Evolutionary conservation across 805 yeast species (phyloP).

Genomic region (Saturnispora sekii): DNA sequence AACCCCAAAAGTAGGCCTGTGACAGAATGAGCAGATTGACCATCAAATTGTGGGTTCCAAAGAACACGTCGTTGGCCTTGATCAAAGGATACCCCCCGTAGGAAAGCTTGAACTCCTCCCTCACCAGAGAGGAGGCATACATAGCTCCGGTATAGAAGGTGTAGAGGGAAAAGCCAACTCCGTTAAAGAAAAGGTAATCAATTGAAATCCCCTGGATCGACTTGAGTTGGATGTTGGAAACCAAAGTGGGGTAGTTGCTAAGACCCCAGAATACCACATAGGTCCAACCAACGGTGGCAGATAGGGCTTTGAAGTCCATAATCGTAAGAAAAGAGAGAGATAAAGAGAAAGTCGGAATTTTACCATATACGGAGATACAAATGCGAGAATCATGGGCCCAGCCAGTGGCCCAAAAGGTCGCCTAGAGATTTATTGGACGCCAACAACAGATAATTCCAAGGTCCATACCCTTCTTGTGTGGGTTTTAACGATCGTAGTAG

Average conservation of each 20-base stretch:
- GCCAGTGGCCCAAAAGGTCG: background rate
- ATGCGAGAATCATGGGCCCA: background rate
- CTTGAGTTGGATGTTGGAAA: slow-evolving; percentile 23
- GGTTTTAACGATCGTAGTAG: slow-evolving; percentile 45
- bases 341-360: background rate
- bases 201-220: slow-evolving; percentile 29
- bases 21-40: slow-evolving; percentile 22
- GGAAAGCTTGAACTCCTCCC: slow-evolving; percentile 23
- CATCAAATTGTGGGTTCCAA: slow-evolving; percentile 24
- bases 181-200: slow-evolving; percentile 28
- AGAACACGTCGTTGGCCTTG: slow-evolving; percentile 25
- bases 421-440: slow-evolving; percentile 43
- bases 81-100: slow-evolving; percentile 24
- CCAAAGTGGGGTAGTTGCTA: slow-evolving; percentile 26
- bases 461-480: slow-evolving; percentile 97
- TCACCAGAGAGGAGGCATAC: slow-evolving; percentile 16
- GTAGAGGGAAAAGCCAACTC: slow-evolving; percentile 25
- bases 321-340: background rate
- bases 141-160: slow-evolving; percentile 22
- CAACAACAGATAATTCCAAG: slow-evolving; percentile 80
- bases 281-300: slow-evolving; percentile 21
- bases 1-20: slow-evolving; percentile 28
- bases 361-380: background rate
- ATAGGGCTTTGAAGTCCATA: slow-evolving; percentile 4
- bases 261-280: slow-evolving; percentile 26